Conservation (phyloP, 129 eudicot species). For the Flaveria sonorensis region DNA sequence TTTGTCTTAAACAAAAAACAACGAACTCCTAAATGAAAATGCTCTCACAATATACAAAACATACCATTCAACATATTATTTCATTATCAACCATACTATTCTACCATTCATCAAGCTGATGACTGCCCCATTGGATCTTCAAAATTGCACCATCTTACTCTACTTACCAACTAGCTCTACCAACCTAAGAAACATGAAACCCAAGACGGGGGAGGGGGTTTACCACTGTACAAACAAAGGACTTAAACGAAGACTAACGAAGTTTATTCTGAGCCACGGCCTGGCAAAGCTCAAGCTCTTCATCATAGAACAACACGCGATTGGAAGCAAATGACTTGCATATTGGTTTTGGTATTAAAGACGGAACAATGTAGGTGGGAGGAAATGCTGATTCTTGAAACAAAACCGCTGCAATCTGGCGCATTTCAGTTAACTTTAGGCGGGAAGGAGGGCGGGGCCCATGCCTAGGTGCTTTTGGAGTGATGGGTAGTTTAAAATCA, state of each 20-base stretch:
- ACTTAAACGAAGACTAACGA: slow-evolving; percentile 44
- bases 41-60: slow-evolving; percentile 40
- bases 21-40: slow-evolving; percentile 22
- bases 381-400: slow-evolving; percentile 78
- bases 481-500: slow-evolving; percentile 51
- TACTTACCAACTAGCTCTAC: slow-evolving; percentile 30
- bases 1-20: slow-evolving; percentile 8
- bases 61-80: slow-evolving; percentile 34
- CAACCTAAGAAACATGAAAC: slow-evolving; percentile 25
- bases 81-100: slow-evolving; percentile 27
- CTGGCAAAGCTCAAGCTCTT: slow-evolving; percentile 83
- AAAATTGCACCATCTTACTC: slow-evolving; percentile 37
- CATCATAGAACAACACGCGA: slow-evolving; percentile 87
- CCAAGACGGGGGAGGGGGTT: not conserved
- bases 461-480: slow-evolving; percentile 97
- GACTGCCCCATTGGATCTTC: slow-evolving; percentile 18
- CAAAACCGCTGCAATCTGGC: slow-evolving; percentile 85
- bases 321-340: slow-evolving; percentile 88
- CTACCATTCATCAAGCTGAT: slow-evolving; percentile 29
- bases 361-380: slow-evolving; percentile 65
- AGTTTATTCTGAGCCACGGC: slow-evolving; percentile 98
- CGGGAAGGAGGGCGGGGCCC: slow-evolving; percentile 96
- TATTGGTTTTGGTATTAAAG: slow-evolving; percentile 62
- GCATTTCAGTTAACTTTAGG: slow-evolving; percentile 72
- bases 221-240: slow-evolving; percentile 30